These are phyloP conservation scores for Taphrina populina DNA, from an alignment of 1,139 yeast genomes.

Conservation along the genomic window DNA sequence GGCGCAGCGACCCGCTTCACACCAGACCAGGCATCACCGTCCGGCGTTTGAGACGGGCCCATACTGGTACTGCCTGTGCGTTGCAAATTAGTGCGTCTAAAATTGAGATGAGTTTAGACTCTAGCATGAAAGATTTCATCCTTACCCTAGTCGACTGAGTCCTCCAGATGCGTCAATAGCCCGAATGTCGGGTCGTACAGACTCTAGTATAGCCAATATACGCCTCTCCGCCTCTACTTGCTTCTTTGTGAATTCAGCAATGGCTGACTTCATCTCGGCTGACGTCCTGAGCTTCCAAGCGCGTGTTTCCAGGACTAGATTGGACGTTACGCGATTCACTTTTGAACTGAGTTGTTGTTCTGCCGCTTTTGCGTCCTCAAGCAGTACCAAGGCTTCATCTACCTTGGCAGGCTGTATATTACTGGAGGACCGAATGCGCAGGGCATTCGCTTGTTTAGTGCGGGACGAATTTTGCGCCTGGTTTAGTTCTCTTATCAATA, in stretches of 20 bases:
- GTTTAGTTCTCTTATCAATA: constrained; percentile 80
- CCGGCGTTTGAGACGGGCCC: constrained; percentile 34
- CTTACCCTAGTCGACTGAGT: constrained; percentile 78
- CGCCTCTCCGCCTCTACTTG: constrained; percentile 85
- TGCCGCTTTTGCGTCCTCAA: constrained; percentile 75
- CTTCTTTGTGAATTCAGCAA: constrained; percentile 64
- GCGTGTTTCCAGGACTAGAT: constrained; percentile 72
- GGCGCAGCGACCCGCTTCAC: constrained; percentile 25
- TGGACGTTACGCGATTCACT: constrained; percentile 78
- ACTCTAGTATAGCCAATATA: constrained; percentile 71
- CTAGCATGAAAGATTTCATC: constrained; percentile 40
- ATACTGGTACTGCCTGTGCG: constrained; percentile 22
- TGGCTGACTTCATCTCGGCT: constrained; percentile 53
- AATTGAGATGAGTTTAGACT: not conserved
- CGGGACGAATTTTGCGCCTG: constrained; percentile 76
- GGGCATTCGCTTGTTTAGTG: constrained; percentile 69
- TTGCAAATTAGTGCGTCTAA: constrained; percentile 35
- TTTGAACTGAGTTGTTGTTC: constrained; percentile 75
- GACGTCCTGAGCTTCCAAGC: constrained; percentile 61
- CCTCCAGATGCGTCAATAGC: constrained; percentile 79
- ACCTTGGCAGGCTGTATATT: constrained; percentile 77
- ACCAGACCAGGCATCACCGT: constrained; percentile 37
- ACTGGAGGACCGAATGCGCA: constrained; percentile 69
- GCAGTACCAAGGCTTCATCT: constrained; percentile 78
- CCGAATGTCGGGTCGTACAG: constrained; percentile 69